Evolutionary conservation across 2,329 filamentous ascomycete species (phyloP), one percentile per base, ranked within the genome.

Genomic region (Nigrospora osmanthi): DNA sequence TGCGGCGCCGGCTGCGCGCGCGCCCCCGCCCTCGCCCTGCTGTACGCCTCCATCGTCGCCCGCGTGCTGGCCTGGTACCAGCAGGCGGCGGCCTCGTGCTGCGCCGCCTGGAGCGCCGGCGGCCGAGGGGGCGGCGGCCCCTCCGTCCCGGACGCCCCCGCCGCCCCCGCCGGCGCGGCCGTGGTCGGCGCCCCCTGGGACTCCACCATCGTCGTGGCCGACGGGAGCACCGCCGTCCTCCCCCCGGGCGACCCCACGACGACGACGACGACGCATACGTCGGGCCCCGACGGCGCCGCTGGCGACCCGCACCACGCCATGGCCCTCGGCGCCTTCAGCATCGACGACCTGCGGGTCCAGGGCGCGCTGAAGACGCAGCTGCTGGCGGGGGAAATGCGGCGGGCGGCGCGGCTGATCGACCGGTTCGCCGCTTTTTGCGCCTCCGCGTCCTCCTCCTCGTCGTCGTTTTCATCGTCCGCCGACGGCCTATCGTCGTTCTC

Each of bases 11-110:
- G 23, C 5, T 59, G 55, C 34, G 49, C 53, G 14, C 39, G 40
- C 30, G 49, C 30, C 13, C 47, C 54, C 4, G 48, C 55, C 23
- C 49, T 55, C 13, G 47, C 51, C 10, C 45, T 59, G 11, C 51
- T 59, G 4, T 53, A 54, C 39, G 56, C 57, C 1, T 54, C 56
- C 1, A 55, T 57, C 32, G 53, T 59, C 38, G 47, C 49, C 7
- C 49, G 47, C 7, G 47, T 59, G 32, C 39, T 59, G 37, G 40
- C 44, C 11, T 58, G 51, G 53, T 59, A 59, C 38, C 47, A 49
- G 4, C 52, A 52, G 32, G 56, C 50, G 16, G 52, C 42, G 3
- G 36, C 23, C 7, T 28, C 23, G 9, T 28, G 23, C 23, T 4
- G 5, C 5, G 9, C 7, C 23, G 23, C 23, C 19, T 23, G n/a